These are phyloP conservation scores for Candida boleticola DNA, from an alignment of 805 yeast species.

Conservation along the genomic window DNA sequence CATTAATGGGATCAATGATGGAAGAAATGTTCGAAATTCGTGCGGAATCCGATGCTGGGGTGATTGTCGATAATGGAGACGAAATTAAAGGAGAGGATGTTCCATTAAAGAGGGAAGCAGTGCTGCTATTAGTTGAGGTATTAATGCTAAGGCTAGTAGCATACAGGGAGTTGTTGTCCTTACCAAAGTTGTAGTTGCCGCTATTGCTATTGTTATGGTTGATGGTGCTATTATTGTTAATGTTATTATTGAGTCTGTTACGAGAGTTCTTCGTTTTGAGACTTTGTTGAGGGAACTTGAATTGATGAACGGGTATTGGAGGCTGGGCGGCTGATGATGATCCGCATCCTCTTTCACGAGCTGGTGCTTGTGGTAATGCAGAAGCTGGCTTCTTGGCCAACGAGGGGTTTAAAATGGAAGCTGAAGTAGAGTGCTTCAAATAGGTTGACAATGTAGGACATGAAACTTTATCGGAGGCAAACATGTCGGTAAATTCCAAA, in stretches of 20 bases:
- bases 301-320: not conserved
- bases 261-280: slow-evolving; percentile 1
- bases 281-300: slow-evolving; percentile 4
- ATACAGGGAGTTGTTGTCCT: not conserved
- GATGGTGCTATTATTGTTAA: not conserved
- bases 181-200: too few species aligned
- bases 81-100: slow-evolving; percentile 23
- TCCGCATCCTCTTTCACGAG: not conserved
- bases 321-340: not conserved
- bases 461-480: slow-evolving; percentile 9
- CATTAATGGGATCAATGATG: slow-evolving; percentile 37
- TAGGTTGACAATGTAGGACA: not conserved
- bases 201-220: too few species aligned
- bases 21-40: slow-evolving; percentile 14
- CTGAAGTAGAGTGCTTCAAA: not conserved
- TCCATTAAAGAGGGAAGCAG: not conserved
- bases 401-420: slow-evolving; percentile 10
- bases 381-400: slow-evolving; percentile 13
- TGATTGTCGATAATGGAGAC: slow-evolving; percentile 35
- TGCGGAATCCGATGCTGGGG: slow-evolving; percentile 28
- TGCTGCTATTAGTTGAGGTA: slow-evolving; percentile 1
- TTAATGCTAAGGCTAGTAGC: slow-evolving; percentile 1
- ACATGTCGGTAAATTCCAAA: slow-evolving; percentile 24
- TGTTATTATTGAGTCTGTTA: not conserved
- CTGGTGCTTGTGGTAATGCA: slow-evolving; percentile 13